Base-by-base conservation (phyloP, 2,329 filamentous ascomycete genomes). In the Trichoderma afroharzianum region DNA sequence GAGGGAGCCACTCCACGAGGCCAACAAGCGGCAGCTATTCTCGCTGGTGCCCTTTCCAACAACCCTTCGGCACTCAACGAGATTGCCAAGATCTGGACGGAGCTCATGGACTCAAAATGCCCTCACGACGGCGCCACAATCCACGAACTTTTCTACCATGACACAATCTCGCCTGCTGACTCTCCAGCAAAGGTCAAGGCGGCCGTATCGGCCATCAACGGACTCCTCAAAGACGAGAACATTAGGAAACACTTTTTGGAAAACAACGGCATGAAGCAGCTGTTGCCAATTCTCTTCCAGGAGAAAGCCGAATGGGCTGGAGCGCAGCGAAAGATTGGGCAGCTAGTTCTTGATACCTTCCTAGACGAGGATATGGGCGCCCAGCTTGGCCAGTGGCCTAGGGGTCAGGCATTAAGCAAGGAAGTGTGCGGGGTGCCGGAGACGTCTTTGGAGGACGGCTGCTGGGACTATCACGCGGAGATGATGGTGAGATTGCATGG, bases 321-420 rank as follows among this genome's bases (percentile, higher is more conserved):
- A 1, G 84, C 87, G 6, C 84, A 87, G 76, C 84, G 83, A 71
- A 88, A 86, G 76, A 85, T 87, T 28, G 88, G 86, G 2, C 83
- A 88, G 72, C 82, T 92, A 70, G 84, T 91, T 32, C 83, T 87
- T 39, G 90, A 92, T 76, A 90, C 85, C 72, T 92, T 92, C 76
- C 81, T 92, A n/a, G 90, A 92, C 76, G 85, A 86, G 73, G 84
- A 87, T 71, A 89, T 91, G 84, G 89, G 89, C 53, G 89, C 89
- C 3, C 81, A 82, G 28, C 74, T 85, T 21, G 87, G 88, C 0
- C 80, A 88, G 73, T 91, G 88, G 88, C 88, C 88, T 0, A 81
- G 74, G 26, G 75, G 74, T 24, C 74, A 76, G 5, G 80, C 80
- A 63, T 75, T 78, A 50, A 78, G 78, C 28, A 81, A 83, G 24